Evolutionary conservation across 495 filamentous ascomycete genomes (phyloP), one percentile per base, ranked within the genome.

Genomic region (Chaetomidium leptoderma): DNA sequence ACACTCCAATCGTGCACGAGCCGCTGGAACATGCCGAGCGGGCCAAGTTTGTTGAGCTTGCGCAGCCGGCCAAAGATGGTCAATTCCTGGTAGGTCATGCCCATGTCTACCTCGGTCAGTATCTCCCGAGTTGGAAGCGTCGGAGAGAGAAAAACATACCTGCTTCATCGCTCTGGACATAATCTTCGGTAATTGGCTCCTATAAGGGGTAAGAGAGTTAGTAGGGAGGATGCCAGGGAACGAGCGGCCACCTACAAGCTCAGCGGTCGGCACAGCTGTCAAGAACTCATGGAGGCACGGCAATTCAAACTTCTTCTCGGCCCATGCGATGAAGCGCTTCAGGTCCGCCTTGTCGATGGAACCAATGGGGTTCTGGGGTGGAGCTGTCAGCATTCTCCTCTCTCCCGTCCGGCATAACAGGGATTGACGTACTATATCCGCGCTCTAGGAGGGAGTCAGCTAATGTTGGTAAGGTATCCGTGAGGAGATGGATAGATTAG

Each of bases 251-350:
- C 56, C 2, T 42, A 59, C 60, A 0, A 95, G 79, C 68, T 96
- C 91, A 1, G 90, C 91, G 4, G 89, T 93, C 0, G 91, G 91
- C 0, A 80, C 76, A 3, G 91, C 91, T 16, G 77, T 72, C 23
- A 95, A 68, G 74, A 97, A 96, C 4, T 81, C 80, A 1, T 83
- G 89, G 6, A 97, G 79, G 57, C 88, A 84, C 0, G 89, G 89
- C 6, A 97, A 66, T 23, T 82, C 67, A 67, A 90, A 96, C 30
- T 62, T 44, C 40, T 50, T 67, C 48, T 69, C 66, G 3, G 87
- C 82, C 78, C 83, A 93, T 11, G 72, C 72, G 44, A 92, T 90
- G 77, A 95, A 93, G 5, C 77, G 71, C 65, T 88, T 92, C 4
- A 95, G 72, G 61, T 96, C 92, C 6, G 79, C 63, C 68, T 89